Evolutionary conservation across 2,329 filamentous ascomycete species (phyloP).

Genomic region (Fusarium humuli): DNA sequence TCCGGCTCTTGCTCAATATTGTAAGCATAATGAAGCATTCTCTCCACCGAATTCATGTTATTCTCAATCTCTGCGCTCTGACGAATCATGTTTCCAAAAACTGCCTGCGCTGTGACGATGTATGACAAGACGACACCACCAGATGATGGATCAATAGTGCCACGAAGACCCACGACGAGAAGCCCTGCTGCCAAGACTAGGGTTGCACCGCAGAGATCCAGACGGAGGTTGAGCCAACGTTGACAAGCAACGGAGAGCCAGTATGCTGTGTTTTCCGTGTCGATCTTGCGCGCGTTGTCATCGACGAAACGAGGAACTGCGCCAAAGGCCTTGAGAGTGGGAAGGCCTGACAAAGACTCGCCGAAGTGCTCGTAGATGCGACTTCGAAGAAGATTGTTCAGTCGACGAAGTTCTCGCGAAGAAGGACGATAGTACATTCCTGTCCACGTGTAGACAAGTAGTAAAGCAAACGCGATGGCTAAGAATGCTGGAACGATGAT

Average conservation of each 20-base stretch:
- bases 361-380: slow-evolving; percentile 32
- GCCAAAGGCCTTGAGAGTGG: slow-evolving; percentile 24
- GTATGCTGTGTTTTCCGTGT: slow-evolving; percentile 25
- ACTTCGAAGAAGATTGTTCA: slow-evolving; percentile 29
- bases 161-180: slow-evolving; percentile 23
- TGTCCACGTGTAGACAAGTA: slow-evolving; percentile 18
- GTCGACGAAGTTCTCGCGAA: slow-evolving; percentile 11
- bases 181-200: slow-evolving; percentile 8
- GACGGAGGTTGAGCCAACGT: slow-evolving; percentile 24
- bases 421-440: slow-evolving; percentile 32
- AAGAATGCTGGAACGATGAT: slow-evolving; percentile 24
- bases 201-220: slow-evolving; percentile 16
- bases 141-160: slow-evolving; percentile 20
- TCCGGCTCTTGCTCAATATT: slow-evolving; percentile 49
- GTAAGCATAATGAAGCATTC: slow-evolving; percentile 88
- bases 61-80: slow-evolving; percentile 70
- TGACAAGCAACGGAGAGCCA: slow-evolving; percentile 21
- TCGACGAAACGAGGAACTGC: slow-evolving; percentile 18
- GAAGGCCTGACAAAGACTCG: slow-evolving; percentile 20
- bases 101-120: slow-evolving; percentile 55
- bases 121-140: slow-evolving; percentile 30
- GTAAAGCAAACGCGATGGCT: slow-evolving; percentile 5
- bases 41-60: slow-evolving; percentile 96
- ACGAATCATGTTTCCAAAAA: slow-evolving; percentile 75
- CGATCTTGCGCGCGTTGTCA: slow-evolving; percentile 20